phyloP scores from a whole-genome alignment of 768 basidiomycete species.

The Sporobolomyces phaffii region DNA sequence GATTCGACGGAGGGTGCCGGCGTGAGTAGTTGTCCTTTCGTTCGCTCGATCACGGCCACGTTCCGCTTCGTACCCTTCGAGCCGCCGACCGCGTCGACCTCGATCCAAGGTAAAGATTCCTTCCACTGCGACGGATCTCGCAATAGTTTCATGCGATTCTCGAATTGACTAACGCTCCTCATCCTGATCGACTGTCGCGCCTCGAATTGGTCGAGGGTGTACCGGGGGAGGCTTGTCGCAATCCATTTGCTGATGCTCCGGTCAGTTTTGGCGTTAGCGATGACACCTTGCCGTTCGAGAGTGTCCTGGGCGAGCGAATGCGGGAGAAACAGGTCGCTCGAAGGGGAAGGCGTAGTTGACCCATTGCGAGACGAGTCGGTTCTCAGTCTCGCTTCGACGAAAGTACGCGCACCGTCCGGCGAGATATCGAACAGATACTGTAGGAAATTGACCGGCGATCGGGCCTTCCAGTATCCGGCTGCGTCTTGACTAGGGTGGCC shows the following conservation, averaged over 20 bases:
- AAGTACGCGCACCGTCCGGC: too few species aligned
- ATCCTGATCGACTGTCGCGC: neutral
- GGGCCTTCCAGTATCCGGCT: neutral
- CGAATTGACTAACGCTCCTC: neutral
- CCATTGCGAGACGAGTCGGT: too few species aligned
- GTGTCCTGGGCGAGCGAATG: neutral
- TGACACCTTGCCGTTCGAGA: neutral
- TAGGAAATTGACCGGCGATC: neutral
- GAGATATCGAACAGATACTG: neutral
- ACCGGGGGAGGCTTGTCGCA: neutral
- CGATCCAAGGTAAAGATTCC: neutral
- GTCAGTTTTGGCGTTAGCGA: too few species aligned
- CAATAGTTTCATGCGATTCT: neutral
- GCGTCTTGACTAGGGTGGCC: too few species aligned
- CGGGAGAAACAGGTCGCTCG: neutral
- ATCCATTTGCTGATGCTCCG: too few species aligned
- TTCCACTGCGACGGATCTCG: neutral
- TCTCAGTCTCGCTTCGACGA: neutral
- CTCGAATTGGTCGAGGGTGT: neutral
- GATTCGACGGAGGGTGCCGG: slow-evolving; percentile 17
- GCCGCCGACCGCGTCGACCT: neutral
- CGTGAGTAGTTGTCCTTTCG: slow-evolving; percentile 1
- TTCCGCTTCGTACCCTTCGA: slow-evolving; percentile 9
- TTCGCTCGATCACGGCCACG: neutral
- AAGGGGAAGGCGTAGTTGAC: neutral